A percentile compares a stretch with the other conserved stretches of the same genome.
Conservation (phyloP, 176 grass and related monocot genomes). For the Ananas comosus region DNA sequence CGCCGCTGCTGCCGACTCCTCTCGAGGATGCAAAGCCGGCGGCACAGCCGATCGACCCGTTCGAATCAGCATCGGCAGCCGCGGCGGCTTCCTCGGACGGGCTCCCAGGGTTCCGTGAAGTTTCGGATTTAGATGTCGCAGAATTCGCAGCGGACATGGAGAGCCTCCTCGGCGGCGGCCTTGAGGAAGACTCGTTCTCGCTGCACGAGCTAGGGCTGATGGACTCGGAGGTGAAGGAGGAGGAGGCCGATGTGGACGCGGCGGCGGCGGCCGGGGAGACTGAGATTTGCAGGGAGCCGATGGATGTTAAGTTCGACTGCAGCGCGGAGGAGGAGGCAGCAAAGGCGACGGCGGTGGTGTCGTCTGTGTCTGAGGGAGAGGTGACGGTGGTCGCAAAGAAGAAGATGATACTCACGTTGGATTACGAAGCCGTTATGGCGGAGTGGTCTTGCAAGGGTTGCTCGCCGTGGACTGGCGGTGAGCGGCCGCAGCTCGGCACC, state of each 20-base stretch:
- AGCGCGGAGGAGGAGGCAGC: background rate
- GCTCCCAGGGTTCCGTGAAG: conserved; percentile 32
- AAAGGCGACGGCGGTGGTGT: background rate
- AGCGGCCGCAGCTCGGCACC: conserved; percentile 39
- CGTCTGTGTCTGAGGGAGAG: background rate
- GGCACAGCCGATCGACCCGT: background rate
- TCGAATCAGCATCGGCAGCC: background rate
- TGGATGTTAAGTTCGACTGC: background rate
- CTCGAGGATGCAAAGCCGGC: background rate
- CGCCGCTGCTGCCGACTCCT: background rate
- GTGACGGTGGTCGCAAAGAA: conserved; percentile 13
- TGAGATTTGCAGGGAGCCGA: conserved; percentile 5
- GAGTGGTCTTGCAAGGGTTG: conserved; percentile 49
- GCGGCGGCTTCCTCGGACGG: conserved; percentile 11
- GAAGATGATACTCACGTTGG: conserved; percentile 57
- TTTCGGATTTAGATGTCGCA: conserved; percentile 68
- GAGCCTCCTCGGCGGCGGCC: conserved; percentile 54
- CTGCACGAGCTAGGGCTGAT: conserved; percentile 39
- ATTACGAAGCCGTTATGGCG: conserved; percentile 77
- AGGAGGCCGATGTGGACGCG: conserved; percentile 10
- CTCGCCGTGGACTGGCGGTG: conserved; percentile 67
- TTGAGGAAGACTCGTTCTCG: conserved; percentile 21
- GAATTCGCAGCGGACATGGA: conserved; percentile 87
- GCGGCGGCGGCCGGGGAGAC: background rate
- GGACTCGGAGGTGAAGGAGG: conserved; percentile 30